These are phyloP conservation scores for Apiotrichum gracile DNA, from an alignment of 1,284 basidiomycete genomes.

Conservation along the genomic window DNA sequence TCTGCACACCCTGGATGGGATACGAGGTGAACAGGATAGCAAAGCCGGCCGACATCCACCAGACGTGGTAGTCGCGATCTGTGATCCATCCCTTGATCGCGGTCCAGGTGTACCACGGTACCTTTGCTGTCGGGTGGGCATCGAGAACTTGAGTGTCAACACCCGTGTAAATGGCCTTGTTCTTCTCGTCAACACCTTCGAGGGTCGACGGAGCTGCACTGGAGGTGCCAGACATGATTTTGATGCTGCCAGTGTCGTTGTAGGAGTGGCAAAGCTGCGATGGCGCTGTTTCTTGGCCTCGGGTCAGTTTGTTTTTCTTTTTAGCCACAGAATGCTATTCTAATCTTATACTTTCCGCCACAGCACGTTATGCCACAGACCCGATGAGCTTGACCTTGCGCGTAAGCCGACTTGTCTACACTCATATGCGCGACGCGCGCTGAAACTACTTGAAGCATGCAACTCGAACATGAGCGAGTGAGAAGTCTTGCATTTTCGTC, in stretches of 20 bases:
- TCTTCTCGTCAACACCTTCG: not conserved
- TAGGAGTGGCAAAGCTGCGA: no score
- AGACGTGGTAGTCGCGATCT: constrained; percentile 14
- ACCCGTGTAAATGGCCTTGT: not conserved
- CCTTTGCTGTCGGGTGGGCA: not conserved
- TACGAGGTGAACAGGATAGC: constrained; percentile 4
- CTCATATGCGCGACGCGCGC: no score
- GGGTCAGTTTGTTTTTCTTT: not conserved
- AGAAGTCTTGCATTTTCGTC: not conserved
- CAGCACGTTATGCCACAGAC: not conserved
- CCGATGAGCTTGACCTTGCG: no score
- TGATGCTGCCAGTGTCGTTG: not conserved
- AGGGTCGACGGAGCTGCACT: not conserved
- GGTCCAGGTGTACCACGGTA: not conserved
- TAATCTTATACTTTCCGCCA: not conserved
- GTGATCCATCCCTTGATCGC: constrained; percentile 2
- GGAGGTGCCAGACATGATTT: not conserved
- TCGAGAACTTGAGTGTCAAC: not conserved
- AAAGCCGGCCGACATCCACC: constrained; percentile 10
- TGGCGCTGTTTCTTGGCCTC: not conserved
- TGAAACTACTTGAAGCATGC: no score
- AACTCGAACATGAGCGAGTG: not conserved
- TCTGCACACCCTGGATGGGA: constrained; percentile 16
- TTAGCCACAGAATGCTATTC: not conserved
- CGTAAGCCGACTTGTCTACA: no score